Evolutionary conservation across 2,329 filamentous ascomycete genomes (phyloP).

Genomic region (Balansia obtecta): DNA sequence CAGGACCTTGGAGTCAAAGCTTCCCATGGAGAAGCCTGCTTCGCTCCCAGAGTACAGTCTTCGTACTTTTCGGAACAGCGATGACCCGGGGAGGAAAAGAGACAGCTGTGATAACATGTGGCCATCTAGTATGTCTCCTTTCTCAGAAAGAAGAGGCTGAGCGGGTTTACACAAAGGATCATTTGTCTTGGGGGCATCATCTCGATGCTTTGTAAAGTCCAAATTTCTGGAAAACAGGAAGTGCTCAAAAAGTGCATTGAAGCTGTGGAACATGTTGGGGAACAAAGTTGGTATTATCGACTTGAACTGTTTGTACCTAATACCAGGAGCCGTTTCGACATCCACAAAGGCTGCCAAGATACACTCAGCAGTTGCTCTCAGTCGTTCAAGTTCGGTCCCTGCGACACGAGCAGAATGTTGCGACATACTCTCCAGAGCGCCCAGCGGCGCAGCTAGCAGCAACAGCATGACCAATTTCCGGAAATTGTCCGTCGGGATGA

Average conservation of each 20-base stretch:
- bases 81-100: slow-evolving; percentile 54
- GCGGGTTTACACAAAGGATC: slow-evolving; percentile 14
- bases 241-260: slow-evolving; percentile 59
- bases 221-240: slow-evolving; percentile 65
- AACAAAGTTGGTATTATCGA: slow-evolving; percentile 45
- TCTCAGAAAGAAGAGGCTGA: slow-evolving; percentile 38
- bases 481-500: slow-evolving; percentile 64
- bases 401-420: slow-evolving; percentile 44
- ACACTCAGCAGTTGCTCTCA: slow-evolving; percentile 49
- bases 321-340: slow-evolving; percentile 49
- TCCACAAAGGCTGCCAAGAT: slow-evolving; percentile 55
- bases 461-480: slow-evolving; percentile 58
- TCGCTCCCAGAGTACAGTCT: slow-evolving; percentile 58
- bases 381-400: slow-evolving; percentile 41
- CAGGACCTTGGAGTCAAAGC: slow-evolving; percentile 62
- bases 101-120: slow-evolving; percentile 57
- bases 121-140: slow-evolving; percentile 51
- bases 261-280: slow-evolving; percentile 54
- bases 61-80: slow-evolving; percentile 53
- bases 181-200: slow-evolving; percentile 3
- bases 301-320: slow-evolving; percentile 50
- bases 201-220: slow-evolving; percentile 45
- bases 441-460: slow-evolving; percentile 52
- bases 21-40: slow-evolving; percentile 65
- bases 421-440: slow-evolving; percentile 52